Evolutionary conservation across 495 filamentous ascomycete species (phyloP), one percentile per base, ranked within the genome.

Genomic region (Penicillium bialowiezense): DNA sequence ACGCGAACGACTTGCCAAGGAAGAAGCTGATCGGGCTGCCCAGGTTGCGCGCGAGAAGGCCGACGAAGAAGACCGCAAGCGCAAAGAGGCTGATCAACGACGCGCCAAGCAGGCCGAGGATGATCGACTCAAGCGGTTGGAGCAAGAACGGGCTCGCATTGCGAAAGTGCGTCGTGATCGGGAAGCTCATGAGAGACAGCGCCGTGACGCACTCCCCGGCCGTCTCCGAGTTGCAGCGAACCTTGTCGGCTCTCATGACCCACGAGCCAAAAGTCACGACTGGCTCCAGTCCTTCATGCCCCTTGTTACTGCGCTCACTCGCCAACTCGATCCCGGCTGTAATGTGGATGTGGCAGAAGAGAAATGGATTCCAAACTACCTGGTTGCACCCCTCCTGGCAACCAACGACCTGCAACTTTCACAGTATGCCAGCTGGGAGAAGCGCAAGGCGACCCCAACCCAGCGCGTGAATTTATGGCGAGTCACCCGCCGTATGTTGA

Each of bases 351-450:
- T 72, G 33, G 70, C 71, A 6, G 66, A 74, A 19, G 87, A 91
- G 55, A 77, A 81, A 63, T 91, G 88, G 86, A 72, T 90, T 55
- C 80, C 88, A 23, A 91, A 90, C 52, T 84, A 86, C 36, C 79
- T 91, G 57, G 84, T 84, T 47, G 87, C 87, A 14, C 78, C 88
- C 14, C 70, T 91, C 19, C 70, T 91, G 23, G 88, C 86, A 24
- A 85, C 88, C 41, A 88, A 88, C 62, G 87, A 91, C 56, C 72
- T 88, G 17, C 78, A 83, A 32, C 73, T 91, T 23, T 82, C 84
- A 18, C 80, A 85, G 70, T 91, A 87, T 62, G 76, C 85, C 40
- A 80, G 77, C 21, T 91, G 88, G 88, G 77, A 82, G 51, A 79
- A 76, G 47, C 73, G 73, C 43, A 60, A 66, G 14, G 69, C 70